These are phyloP conservation scores for Orychophragmus violaceus DNA, from an alignment of 345 rosid genomes.

Conservation along the genomic window DNA sequence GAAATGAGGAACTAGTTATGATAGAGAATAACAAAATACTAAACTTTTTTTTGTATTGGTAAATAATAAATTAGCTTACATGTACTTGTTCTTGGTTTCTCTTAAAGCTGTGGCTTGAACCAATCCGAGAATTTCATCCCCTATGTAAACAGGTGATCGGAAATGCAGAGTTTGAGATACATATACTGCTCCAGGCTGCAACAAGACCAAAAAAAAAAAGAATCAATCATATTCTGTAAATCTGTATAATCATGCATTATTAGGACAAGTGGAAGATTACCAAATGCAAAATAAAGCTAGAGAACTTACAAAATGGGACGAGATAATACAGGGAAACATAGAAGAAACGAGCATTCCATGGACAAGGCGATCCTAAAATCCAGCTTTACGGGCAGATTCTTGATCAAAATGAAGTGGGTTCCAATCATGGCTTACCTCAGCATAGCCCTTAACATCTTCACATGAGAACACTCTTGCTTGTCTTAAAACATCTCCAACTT, in stretches of 20 bases:
- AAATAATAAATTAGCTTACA: slow-evolving; percentile 40
- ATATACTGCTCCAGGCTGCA: slow-evolving; percentile 83
- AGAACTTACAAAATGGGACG: slow-evolving; percentile 65
- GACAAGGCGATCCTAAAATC: slow-evolving; percentile 64
- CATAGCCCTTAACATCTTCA: slow-evolving; percentile 60
- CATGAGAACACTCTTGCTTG: slow-evolving; percentile 48
- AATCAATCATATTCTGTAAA: background rate
- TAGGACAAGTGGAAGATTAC: background rate
- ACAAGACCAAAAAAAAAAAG: slow-evolving; percentile 20
- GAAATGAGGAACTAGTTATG: background rate
- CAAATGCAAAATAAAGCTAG: background rate
- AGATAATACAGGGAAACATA: slow-evolving; percentile 70
- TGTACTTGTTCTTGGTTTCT: slow-evolving; percentile 48
- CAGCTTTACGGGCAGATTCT: slow-evolving; percentile 48
- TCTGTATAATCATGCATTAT: background rate
- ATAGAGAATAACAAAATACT: background rate
- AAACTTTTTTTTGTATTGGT: background rate
- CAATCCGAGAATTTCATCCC: slow-evolving; percentile 57
- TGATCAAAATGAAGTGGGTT: slow-evolving; percentile 77
- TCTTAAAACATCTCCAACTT: slow-evolving; percentile 54
- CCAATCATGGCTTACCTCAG: slow-evolving; percentile 64
- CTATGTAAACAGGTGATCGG: slow-evolving; percentile 63
- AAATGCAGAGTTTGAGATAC: slow-evolving; percentile 77
- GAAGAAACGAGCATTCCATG: slow-evolving; percentile 92
- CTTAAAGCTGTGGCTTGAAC: slow-evolving; percentile 49